A percentile compares a stretch with the other conserved stretches of the same genome.
Evolutionary conservation across 2,329 filamentous ascomycete species (phyloP).

Genomic region (Bimuria novae-zelandiae): DNA sequence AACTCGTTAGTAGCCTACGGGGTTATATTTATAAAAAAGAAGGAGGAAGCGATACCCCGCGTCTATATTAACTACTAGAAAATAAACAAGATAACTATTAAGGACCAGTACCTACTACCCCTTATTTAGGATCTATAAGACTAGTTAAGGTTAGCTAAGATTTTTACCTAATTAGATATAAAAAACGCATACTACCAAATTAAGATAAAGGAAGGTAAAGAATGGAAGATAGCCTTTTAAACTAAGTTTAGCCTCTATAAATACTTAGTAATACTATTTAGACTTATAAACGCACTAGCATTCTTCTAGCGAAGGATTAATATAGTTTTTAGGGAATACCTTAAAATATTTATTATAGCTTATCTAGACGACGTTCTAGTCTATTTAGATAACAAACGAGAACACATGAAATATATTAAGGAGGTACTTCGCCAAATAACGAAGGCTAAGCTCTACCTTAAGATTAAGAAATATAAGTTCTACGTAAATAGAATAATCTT

Average conservation of each 20-base stretch:
- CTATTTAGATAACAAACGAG: background rate
- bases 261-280: too few relatives aligned
- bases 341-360: constrained; percentile 17
- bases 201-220: background rate
- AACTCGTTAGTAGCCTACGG: background rate
- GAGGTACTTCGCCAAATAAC: background rate
- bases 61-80: background rate
- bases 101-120: background rate
- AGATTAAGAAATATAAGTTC: constrained; percentile 1
- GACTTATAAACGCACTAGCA: constrained; percentile 13
- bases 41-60: background rate
- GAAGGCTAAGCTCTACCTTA: background rate
- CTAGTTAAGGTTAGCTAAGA: background rate
- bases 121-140: background rate
- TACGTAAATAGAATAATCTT: background rate
- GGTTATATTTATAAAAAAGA: background rate
- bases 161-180: background rate
- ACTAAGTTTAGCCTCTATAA: constrained; percentile 14
- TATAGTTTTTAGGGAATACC: constrained; percentile 9
- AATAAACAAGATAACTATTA: background rate
- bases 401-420: background rate
- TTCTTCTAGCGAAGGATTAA: constrained; percentile 21
- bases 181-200: background rate
- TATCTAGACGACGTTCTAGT: constrained; percentile 25
- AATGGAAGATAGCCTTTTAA: constrained; percentile 15